Conservation (phyloP, 306 rosid genomes). For the Herpetospermum pedunculosum region DNA sequence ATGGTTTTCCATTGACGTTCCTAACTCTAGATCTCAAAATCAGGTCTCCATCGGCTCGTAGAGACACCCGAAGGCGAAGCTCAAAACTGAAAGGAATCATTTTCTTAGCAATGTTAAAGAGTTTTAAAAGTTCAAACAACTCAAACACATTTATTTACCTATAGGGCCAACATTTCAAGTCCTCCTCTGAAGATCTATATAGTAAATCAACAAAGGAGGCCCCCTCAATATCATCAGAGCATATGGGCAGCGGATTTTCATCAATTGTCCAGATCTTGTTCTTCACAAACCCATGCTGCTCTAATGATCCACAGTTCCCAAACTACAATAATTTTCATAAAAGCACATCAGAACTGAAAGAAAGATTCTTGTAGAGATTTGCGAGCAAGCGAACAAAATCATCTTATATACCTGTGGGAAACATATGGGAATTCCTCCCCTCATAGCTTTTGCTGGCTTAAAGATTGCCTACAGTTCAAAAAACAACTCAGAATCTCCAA, state of each 20-base stretch:
- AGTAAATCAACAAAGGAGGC: conserved; percentile 59
- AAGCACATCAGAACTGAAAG: conserved; percentile 8
- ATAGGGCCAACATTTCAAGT: conserved; percentile 70
- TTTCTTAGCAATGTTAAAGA: conserved; percentile 9
- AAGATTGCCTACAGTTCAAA: conserved; percentile 41
- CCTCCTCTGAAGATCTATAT: conserved; percentile 75
- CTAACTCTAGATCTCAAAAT: conserved; percentile 57
- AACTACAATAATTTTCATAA: conserved; percentile 31
- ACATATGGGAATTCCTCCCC: conserved; percentile 88
- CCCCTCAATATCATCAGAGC: conserved; percentile 34
- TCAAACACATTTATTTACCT: conserved; percentile 18
- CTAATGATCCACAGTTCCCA: conserved; percentile 72
- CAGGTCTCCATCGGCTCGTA: conserved; percentile 50
- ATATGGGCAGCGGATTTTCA: conserved; percentile 52
- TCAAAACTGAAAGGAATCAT: conserved; percentile 48
- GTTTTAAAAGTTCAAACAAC: background rate
- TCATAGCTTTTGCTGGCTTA: conserved; percentile 63
- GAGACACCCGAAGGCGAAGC: conserved; percentile 74
- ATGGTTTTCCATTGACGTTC: conserved; percentile 71
- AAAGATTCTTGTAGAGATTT: background rate
- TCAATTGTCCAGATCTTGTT: conserved; percentile 79
- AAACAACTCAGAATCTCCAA: background rate
- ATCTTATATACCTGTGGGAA: conserved; percentile 66
- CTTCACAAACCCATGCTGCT: conserved; percentile 89
- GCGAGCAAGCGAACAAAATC: conserved; percentile 5